Base-by-base conservation (phyloP, 2,329 filamentous ascomycete genomes). In the Aspergillus fumigatiaffinis region DNA sequence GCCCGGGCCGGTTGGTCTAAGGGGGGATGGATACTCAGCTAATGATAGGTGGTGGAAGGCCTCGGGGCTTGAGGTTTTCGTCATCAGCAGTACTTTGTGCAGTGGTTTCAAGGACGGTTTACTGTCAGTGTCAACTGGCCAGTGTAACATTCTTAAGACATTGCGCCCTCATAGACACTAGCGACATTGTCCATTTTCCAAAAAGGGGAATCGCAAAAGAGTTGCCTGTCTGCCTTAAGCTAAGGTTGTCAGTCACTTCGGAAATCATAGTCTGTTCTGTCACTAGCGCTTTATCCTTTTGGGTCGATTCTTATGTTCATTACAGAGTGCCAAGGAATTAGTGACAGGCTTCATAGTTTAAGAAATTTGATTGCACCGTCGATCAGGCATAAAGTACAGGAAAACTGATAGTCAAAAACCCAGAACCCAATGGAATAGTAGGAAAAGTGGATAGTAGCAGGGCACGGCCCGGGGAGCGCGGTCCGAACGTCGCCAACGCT, bases 401-500 rank as follows among this genome's bases (percentile, higher is more conserved):
- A 38, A 38, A 38, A 17, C 14, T 17, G 14, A 38, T 17, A 38
- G 32, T 38, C 32, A 17, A 17, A 38, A n/a, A 21, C 42, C 12
- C 12, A 14, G 21, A 47, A 26, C 3, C 44, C 44, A 47, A 47
- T 47, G 21, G 44, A 7, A 23, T 47, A 47, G n/a, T 17, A 8
- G 44, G 44, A 7, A 14, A 26, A 47, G n/a, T 47, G n/a, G 42
- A 17, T 29, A 29, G 46, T 52, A 58, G 59, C 52, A 48, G 56
- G 47, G 46, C 38, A 52, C 59, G 58, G 54, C 49, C 52, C 63
- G 63, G 60, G 63, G 64, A 64, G 54, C 3, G 42, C 61, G 57
- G 60, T 41, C 62, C 60, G 64, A 58, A 52, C 55, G 58, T 59
- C 60, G 25, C 55, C 60, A 63, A 57, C 56, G 58, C 58, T 59